Evolutionary conservation across 2,329 filamentous ascomycete genomes (phyloP), one percentile per base, ranked within the genome.

Genomic region (Phialemonium atrogriseum): DNA sequence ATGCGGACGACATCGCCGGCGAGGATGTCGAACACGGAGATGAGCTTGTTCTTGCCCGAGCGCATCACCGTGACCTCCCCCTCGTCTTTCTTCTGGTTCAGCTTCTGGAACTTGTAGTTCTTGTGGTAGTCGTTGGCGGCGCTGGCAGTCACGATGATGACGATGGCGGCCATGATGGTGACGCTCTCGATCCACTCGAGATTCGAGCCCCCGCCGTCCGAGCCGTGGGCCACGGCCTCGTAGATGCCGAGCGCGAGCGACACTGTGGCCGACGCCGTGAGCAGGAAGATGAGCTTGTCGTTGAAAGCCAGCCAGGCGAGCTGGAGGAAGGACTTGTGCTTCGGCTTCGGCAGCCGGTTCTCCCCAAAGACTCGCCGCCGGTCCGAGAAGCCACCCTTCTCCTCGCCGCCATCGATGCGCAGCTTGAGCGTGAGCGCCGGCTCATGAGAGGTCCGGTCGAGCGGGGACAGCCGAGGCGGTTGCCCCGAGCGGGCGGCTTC

Each of bases 201-300:
- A 44, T 53, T 37, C 35, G 60, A 60, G 1, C 56, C 50, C 4
- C 56, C 60, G 4, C 59, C 56, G 2, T 45, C 44, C 27, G 62
- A 60, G 28, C 61, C 33, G 38, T 62, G 44, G 13, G 68, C 67
- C 10, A 79, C 64, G 1, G 75, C 73, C 49, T 82, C 70, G 45
- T 85, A 86, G 2, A 86, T 59, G 8, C 81, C 80, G 9, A 86
- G 60, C 7, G 74, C 76, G 7, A 85, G 56, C 1, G 80, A 85
- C 9, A 85, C 66, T 9, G 77, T 60, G 2, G 80, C 81, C 8
- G 80, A 80, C 21, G 75, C 65, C 0, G 78, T 80, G 37, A 85
- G 58, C 5, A 85, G 57, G 23, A 85, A 78, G 23, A 86, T 68
- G 21, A 85, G 76, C 41, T 80, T 81, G 54, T 85, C 81, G 43